Conservation (phyloP, 2,329 filamentous ascomycete genomes). For the Cladorrhinum sp. region DNA sequence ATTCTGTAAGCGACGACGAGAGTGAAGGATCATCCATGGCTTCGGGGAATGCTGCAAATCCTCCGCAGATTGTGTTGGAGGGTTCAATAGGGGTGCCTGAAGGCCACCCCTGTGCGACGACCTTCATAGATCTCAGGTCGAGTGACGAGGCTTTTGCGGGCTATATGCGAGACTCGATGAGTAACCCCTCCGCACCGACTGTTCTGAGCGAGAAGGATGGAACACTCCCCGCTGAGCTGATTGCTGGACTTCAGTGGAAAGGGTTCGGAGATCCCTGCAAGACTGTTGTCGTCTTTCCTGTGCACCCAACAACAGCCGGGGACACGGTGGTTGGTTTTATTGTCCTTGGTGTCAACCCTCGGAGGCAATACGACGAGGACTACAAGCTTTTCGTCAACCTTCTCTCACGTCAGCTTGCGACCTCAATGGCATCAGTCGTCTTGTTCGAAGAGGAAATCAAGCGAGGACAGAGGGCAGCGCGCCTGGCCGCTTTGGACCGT, state of each 20-base stretch:
- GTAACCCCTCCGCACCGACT: conserved; percentile 60
- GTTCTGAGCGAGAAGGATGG: conserved; percentile 65
- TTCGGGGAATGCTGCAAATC: conserved; percentile 60
- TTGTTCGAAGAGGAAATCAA: conserved; percentile 81
- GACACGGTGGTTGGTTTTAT: conserved; percentile 75
- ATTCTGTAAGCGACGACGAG: conserved; percentile 72
- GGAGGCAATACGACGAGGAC: conserved; percentile 75
- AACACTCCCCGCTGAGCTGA: conserved; percentile 61
- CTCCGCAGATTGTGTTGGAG: conserved; percentile 66
- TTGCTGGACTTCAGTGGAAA: conserved; percentile 65
- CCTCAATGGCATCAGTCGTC: conserved; percentile 76
- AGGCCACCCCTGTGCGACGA: conserved; percentile 59
- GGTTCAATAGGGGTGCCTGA: conserved; percentile 66
- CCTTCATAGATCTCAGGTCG: conserved; percentile 64
- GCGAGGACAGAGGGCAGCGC: conserved; percentile 69
- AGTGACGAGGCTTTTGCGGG: conserved; percentile 72
- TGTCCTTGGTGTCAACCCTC: conserved; percentile 73
- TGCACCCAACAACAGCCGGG: conserved; percentile 69
- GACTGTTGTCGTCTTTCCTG: conserved; percentile 72
- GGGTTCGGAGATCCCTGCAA: conserved; percentile 69
- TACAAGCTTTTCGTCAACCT: conserved; percentile 76
- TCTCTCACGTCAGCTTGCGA: conserved; percentile 71
- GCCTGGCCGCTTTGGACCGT: conserved; percentile 70
- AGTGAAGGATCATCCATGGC: conserved; percentile 70
- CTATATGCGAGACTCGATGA: conserved; percentile 72